A percentile compares a stretch with the other conserved stretches of the same genome.
phyloP scores from a whole-genome alignment of 2,329 filamentous ascomycete genomes.

The Macrophomina tecta region DNA sequence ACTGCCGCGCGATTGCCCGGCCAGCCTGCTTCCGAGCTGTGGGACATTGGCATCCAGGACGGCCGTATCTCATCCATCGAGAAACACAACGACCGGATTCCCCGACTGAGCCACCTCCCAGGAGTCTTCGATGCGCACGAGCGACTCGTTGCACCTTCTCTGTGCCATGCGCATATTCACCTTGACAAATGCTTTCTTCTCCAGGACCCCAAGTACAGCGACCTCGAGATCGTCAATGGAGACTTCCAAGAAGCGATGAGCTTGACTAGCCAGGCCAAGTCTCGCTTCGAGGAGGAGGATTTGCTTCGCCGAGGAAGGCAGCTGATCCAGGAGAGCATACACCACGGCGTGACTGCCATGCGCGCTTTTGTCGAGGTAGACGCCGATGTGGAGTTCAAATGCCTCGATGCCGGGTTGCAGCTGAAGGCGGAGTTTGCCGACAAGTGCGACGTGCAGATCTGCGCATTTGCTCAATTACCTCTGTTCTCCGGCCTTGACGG shows the following conservation, averaged over 20 bases:
- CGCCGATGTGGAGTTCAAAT: slow-evolving; percentile 63
- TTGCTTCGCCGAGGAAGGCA: slow-evolving; percentile 69
- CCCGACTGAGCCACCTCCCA: slow-evolving; percentile 28
- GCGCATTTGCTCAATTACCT: slow-evolving; percentile 73
- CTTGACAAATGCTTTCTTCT: slow-evolving; percentile 71
- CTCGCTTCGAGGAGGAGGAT: slow-evolving; percentile 65
- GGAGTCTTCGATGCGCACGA: slow-evolving; percentile 49
- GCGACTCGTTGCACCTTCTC: slow-evolving; percentile 58
- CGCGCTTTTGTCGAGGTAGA: slow-evolving; percentile 76
- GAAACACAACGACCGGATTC: slow-evolving; percentile 35
- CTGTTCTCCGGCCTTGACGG: slow-evolving; percentile 63
- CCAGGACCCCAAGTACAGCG: slow-evolving; percentile 63
- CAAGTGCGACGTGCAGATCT: slow-evolving; percentile 68
- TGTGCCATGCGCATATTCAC: slow-evolving; percentile 77
- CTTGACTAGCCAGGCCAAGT: slow-evolving; percentile 66
- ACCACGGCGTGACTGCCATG: slow-evolving; percentile 70
- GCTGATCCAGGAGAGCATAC: slow-evolving; percentile 69
- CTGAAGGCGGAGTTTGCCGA: slow-evolving; percentile 62
- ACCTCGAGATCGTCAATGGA: slow-evolving; percentile 65
- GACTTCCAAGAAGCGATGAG: slow-evolving; percentile 70
- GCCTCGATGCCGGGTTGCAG: slow-evolving; percentile 62
- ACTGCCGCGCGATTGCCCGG: slow-evolving; percentile 43
- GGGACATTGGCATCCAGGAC: slow-evolving; percentile 45
- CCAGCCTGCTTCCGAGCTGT: slow-evolving; percentile 39
- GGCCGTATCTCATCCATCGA: slow-evolving; percentile 42